Conservation (phyloP, 371 early-diverging fungal species). For the Mortierella sp. region DNA sequence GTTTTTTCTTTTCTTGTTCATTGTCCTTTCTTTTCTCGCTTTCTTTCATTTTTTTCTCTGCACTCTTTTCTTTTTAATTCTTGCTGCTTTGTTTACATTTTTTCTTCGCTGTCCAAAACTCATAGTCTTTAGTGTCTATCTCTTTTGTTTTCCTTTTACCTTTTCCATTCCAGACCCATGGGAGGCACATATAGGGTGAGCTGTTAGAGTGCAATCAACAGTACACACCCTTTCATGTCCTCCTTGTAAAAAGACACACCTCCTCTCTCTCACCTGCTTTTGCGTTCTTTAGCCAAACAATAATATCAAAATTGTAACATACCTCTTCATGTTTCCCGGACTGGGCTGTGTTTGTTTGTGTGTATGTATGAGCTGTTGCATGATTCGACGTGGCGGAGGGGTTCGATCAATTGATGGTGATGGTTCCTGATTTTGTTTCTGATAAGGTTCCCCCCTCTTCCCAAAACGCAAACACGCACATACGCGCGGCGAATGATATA, state of each 20-base stretch:
- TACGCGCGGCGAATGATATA: too few species aligned
- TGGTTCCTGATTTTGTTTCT: conserved; percentile 9
- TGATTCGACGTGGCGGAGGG: background rate
- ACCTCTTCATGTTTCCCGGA: background rate
- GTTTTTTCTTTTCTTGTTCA: conserved; percentile 18
- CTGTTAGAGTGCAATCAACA: conserved; percentile 25
- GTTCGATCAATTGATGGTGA: background rate
- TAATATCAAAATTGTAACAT: conserved; percentile 11
- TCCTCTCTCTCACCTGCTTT: background rate
- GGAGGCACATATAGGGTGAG: background rate
- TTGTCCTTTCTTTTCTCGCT: background rate
- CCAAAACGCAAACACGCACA: too few species aligned
- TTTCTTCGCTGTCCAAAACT: conserved; percentile 6
- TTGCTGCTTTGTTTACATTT: conserved; percentile 10
- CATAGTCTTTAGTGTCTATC: conserved; percentile 8
- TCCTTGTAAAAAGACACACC: conserved; percentile 25
- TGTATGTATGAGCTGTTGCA: background rate
- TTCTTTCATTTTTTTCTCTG: conserved; percentile 11
- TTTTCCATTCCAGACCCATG: conserved; percentile 14
- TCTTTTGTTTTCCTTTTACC: background rate
- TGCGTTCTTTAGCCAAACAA: conserved; percentile 6
- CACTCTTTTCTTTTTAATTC: background rate
- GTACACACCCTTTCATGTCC: background rate
- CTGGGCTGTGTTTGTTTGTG: background rate
- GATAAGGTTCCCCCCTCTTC: background rate